Evolutionary conservation across 768 basidiomycete genomes (phyloP).

Genomic region (Filobasidium floriforme): DNA sequence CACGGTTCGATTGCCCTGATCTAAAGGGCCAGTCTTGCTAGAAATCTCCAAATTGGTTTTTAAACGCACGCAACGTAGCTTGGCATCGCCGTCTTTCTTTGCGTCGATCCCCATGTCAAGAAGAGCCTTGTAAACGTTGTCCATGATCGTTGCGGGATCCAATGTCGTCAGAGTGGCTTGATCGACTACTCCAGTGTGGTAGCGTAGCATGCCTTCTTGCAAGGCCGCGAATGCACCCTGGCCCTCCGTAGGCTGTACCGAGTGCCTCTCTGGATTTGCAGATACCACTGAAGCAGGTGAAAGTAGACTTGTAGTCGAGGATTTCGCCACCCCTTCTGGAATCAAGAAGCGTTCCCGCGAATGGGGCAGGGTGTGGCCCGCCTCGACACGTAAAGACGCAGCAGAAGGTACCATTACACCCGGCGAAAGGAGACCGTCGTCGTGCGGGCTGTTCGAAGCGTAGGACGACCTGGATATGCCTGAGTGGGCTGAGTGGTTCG

Average conservation of each 20-base stretch:
- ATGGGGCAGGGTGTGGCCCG: conserved; percentile 16
- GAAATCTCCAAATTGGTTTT: background rate
- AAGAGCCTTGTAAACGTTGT: conserved; percentile 69
- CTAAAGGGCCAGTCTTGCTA: too few species aligned
- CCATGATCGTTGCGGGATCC: conserved; percentile 78
- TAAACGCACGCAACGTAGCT: conserved; percentile 58
- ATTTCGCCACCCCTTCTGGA: too few species aligned
- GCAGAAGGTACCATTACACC: conserved; percentile 16
- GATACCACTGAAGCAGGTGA: too few species aligned
- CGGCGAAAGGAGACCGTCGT: conserved; percentile 23
- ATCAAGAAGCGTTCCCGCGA: conserved; percentile 27
- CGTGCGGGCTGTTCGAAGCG: conserved; percentile 20
- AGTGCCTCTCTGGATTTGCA: background rate
- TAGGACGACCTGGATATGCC: background rate
- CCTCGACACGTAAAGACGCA: conserved; percentile 13
- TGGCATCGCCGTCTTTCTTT: conserved; percentile 79
- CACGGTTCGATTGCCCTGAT: too few species aligned
- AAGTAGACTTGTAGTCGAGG: too few species aligned
- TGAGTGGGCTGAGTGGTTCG: conserved; percentile 2
- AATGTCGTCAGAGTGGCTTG: conserved; percentile 77
- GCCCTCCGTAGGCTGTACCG: background rate
- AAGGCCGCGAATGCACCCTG: background rate
- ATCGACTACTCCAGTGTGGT: conserved; percentile 89
- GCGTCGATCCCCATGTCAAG: conserved; percentile 85
- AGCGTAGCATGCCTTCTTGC: conserved; percentile 53